Percentiles rank a stretch among this genome's conserved stretches.
Evolutionary conservation across 2,329 filamentous ascomycete species (phyloP).

Genomic region (Bipolaris cookei): DNA sequence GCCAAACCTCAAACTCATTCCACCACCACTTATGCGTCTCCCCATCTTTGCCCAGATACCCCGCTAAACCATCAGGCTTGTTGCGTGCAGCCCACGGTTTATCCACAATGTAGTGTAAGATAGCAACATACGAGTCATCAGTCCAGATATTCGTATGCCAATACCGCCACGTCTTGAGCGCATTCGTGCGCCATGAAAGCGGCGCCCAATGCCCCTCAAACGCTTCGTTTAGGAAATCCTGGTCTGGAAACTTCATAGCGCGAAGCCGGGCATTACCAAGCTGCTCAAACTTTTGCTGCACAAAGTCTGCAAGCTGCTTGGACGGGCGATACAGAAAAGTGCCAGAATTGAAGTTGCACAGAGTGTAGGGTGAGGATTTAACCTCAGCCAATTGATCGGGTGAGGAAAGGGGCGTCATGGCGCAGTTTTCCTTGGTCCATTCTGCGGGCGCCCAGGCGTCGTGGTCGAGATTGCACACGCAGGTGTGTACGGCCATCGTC

Average conservation of each 20-base stretch:
- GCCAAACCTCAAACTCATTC: constrained; percentile 55
- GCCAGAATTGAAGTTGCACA: constrained; percentile 59
- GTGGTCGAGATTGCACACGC: constrained; percentile 60
- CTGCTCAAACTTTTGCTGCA: constrained; percentile 52
- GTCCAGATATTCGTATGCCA: constrained; percentile 60
- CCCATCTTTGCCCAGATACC: constrained; percentile 59
- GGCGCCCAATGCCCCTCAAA: constrained; percentile 55
- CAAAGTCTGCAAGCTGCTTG: constrained; percentile 46
- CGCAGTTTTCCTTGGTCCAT: constrained; percentile 58
- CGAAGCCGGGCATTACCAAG: constrained; percentile 45
- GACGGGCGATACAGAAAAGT: constrained; percentile 59
- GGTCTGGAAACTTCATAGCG: constrained; percentile 60
- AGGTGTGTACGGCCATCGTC: constrained; percentile 59
- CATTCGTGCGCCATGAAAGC: constrained; percentile 60
- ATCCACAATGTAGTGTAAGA: constrained; percentile 62
- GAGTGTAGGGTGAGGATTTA: constrained; percentile 45
- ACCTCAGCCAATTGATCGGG: constrained; percentile 44
- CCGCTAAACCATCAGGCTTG: constrained; percentile 51
- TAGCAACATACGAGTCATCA: constrained; percentile 55
- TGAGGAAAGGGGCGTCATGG: constrained; percentile 52
- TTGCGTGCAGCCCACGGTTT: constrained; percentile 60
- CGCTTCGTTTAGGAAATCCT: constrained; percentile 60
- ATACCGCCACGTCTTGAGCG: constrained; percentile 61
- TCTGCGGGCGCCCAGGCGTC: constrained; percentile 59
- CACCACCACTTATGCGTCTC: constrained; percentile 62